A percentile compares a stretch with the other conserved stretches of the same genome.
phyloP scores from a whole-genome alignment of 768 basidiomycete species.

The Nidularia pulvinata region DNA sequence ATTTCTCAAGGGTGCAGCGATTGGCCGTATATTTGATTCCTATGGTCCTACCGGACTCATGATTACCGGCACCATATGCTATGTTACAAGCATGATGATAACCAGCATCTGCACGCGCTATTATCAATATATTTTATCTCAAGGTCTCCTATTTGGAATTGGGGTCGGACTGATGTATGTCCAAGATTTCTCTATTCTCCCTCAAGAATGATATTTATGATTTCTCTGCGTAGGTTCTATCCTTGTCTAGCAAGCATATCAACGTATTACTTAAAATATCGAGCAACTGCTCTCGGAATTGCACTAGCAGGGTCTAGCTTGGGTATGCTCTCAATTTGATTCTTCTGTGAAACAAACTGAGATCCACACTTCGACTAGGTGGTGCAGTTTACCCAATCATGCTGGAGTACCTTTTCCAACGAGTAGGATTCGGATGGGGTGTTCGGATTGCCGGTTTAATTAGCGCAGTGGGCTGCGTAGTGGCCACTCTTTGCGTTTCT shows the following conservation, averaged over 20 bases:
- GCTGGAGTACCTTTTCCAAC: conserved; percentile 53
- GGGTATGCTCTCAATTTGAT: conserved; percentile 31
- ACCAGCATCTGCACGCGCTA: conserved; percentile 58
- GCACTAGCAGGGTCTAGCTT: conserved; percentile 69
- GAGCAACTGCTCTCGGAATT: conserved; percentile 73
- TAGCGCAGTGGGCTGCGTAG: conserved; percentile 42
- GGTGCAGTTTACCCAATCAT: conserved; percentile 72
- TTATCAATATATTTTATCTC: conserved; percentile 61
- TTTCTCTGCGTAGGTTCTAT: conserved; percentile 50
- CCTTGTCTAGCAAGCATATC: conserved; percentile 67
- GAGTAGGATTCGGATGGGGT: conserved; percentile 62
- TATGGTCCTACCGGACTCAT: conserved; percentile 60
- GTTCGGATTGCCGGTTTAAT: conserved; percentile 57
- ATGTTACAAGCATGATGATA: conserved; percentile 52
- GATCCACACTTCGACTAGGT: conserved; percentile 30
- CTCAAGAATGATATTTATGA: neutral
- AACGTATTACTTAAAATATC: conserved; percentile 62
- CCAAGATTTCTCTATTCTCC: neutral
- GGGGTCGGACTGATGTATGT: conserved; percentile 66
- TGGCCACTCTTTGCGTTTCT: conserved; percentile 47
- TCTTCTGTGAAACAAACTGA: neutral
- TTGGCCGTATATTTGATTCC: conserved; percentile 59
- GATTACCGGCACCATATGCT: conserved; percentile 45
- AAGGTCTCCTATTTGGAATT: conserved; percentile 67
- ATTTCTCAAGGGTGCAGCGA: conserved; percentile 51